Base-by-base conservation (phyloP, 1,284 basidiomycete species). In the Ganoderma lucidum region DNA sequence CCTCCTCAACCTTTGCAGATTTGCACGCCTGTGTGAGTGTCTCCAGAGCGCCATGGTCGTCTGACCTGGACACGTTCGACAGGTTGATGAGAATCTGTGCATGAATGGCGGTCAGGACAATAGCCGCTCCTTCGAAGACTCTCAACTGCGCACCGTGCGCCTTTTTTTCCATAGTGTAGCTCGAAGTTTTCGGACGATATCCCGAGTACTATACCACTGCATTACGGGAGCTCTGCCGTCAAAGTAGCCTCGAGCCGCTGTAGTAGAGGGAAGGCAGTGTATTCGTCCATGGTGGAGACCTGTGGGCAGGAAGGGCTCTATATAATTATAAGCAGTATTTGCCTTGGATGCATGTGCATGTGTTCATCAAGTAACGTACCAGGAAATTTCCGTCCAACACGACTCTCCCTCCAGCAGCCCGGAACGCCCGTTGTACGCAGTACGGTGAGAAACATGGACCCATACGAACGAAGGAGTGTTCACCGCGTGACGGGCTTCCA, bases 121-220 rank as follows among this genome's bases (percentile, higher is more conserved):
- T 51, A 51, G 48, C 23, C 23, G 48, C 12, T 12, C 10, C 3
- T 1, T 14, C 4, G 12, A 28, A 28, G 23, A 28, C 2, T 51
- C 3, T 10, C 45, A 5, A 23, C 19, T 23, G 63, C 66, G 12
- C 45, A 68, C 73, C 65, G 44, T 3, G 41, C 41, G 15, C 59
- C 28, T 0, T 64, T 67, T 37, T 68, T 71, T 6, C 71, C 72
- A 59, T 70, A 75, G 64, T 67, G 74, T 6, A 75, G 55, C 3
- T 59, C 55, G 23, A 73, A 62, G 28, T 59, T 28, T 9, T 53
- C 35, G 0, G 45, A 32, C 2, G 56, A 14, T 1, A 70, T 35
- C 3, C 30, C 23, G 12, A 73, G 62, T 3, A 23, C 23, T 23
- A 58, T 64, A 2, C 72, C 70, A 32, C 59, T 68, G 53, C 70